Base-by-base conservation (phyloP, 176 grass and related monocot genomes). In the Oryza australiensis region DNA sequence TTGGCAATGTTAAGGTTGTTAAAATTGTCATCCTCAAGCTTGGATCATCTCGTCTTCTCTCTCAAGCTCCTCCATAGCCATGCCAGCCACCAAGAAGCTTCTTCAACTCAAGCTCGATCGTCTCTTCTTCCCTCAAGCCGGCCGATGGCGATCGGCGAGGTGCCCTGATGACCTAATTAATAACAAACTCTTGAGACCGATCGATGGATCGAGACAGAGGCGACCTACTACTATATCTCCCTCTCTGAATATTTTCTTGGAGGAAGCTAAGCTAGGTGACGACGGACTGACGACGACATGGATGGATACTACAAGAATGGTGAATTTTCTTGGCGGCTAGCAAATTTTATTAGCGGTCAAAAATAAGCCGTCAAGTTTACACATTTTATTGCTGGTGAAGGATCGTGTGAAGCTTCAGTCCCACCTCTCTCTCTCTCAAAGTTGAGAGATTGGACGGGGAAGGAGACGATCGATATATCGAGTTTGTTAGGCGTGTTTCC, bases 401-500 rank as follows among this genome's bases (percentile, higher is more conserved):
- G 18, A 69, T 57, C 6, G 16, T 14, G 12, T 55, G 83, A 84
- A 77, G 77, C 66, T 73, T 83, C 76, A 94, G 86, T 86, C 32
- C 34, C 82, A 90, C 82, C 81, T 79, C 85, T 60, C 55, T 24
- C 81, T 79, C 85, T 60, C 55, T 24, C 8, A 24, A 24, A n/a
- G 55, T 55, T 55, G 3, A 46, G 20, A n/a, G 53, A 23, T 20
- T 5, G 53, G 5, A 0, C 49, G 53, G 53, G 7, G 53, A 72
- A 81, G n/a, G 27, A 20, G 28, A 57, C 26, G 63, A 78, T 65
- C 43, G 38, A 40, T 40, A 40, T 40, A 10, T 40, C 9, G 32
- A 80, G 91, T 93, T 90, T 93, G 92, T 91, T 94, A 90, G 62
- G 15, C 80, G 49, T 45, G 80, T 84, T 89, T 83, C 81, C 49